A percentile compares a stretch with the other conserved stretches of the same genome.
Conservation (phyloP, 1,284 basidiomycete genomes). For the Microbotryum saponariae region DNA sequence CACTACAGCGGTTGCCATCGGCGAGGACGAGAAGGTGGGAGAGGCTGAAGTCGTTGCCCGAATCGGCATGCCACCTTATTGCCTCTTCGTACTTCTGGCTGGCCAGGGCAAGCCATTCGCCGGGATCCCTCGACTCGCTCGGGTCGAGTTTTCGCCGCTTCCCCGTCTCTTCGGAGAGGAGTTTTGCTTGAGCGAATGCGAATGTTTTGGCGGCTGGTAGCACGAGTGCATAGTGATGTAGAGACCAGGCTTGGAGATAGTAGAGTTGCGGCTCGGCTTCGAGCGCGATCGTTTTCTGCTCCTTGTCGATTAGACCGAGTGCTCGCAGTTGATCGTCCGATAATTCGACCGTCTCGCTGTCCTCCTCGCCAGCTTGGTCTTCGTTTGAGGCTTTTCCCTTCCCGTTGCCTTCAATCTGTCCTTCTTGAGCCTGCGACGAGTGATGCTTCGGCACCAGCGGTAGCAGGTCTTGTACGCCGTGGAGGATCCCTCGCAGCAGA, state of each 20-base stretch:
- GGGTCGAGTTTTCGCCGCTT: constrained; percentile 30
- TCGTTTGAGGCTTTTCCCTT: too few relatives aligned
- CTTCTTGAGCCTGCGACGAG: too few relatives aligned
- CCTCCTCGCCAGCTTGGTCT: constrained; percentile 3
- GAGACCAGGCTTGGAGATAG: constrained; percentile 20
- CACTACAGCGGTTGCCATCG: background rate
- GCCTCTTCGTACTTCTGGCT: constrained; percentile 7
- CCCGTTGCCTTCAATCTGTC: too few relatives aligned
- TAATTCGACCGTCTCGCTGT: constrained; percentile 10
- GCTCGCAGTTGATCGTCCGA: constrained; percentile 3
- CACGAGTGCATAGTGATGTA: constrained; percentile 18
- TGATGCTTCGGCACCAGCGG: constrained; percentile 2
- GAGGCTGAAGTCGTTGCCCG: too few relatives aligned
- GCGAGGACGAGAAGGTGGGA: too few relatives aligned
- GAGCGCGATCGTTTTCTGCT: too few relatives aligned
- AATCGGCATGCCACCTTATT: background rate
- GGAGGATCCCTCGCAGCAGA: constrained; percentile 28
- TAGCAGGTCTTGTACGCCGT: constrained; percentile 24
- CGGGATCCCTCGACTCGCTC: constrained; percentile 17
- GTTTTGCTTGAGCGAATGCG: background rate
- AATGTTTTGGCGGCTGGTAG: constrained; percentile 5
- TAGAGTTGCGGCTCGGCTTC: background rate
- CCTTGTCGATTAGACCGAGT: constrained; percentile 10
- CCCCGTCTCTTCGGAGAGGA: background rate
- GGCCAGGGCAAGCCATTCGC: constrained; percentile 20